Percentiles rank a stretch among this genome's conserved stretches.
Conservation (phyloP, 73 alveolate genomes). For the Paramecium sexaurelia region DNA sequence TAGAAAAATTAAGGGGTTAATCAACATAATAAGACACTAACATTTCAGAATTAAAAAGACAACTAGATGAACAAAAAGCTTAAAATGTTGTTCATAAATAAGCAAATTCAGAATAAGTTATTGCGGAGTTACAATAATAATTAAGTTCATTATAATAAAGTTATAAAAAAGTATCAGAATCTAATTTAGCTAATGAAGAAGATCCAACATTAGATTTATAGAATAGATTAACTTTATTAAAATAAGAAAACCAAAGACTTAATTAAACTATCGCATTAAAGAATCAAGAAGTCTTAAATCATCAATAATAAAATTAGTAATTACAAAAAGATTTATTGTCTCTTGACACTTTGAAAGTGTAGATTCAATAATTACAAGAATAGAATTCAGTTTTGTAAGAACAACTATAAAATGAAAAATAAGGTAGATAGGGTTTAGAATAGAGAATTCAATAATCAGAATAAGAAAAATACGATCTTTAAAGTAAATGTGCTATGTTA, state of each 20-base stretch:
- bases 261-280: not conserved
- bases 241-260: not conserved
- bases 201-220: constrained; percentile 5
- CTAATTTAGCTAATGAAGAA: constrained; percentile 14
- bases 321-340: not conserved
- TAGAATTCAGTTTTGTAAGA: not conserved
- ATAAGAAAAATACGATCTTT: constrained; percentile 37
- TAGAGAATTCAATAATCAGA: not conserved
- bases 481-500: constrained; percentile 47
- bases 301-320: not conserved
- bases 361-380: not conserved
- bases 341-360: not conserved
- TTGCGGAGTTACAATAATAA: not conserved
- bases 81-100: not conserved
- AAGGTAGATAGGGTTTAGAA: not conserved
- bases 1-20: not conserved
- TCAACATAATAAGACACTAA: not conserved
- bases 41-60: not conserved
- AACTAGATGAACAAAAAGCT: constrained; percentile 1
- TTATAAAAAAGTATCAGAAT: not conserved
- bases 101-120: not conserved
- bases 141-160: not conserved
- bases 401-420: not conserved
- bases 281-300: constrained; percentile 4
- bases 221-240: not conserved